Base-by-base conservation (phyloP, 805 yeast genomes). In the Kodamaea jinghongensis region DNA sequence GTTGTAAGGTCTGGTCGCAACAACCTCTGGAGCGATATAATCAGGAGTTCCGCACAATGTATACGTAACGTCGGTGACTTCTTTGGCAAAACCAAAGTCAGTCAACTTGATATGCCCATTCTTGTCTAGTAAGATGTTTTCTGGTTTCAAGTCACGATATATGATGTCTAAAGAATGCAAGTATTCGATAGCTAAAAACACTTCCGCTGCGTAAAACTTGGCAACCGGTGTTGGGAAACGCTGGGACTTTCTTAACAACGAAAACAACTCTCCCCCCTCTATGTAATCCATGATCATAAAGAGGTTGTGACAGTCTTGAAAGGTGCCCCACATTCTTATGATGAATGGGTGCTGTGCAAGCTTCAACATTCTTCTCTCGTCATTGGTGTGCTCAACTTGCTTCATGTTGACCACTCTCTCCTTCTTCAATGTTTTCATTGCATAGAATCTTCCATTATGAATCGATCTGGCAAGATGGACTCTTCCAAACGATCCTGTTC, bases 291-390 rank as follows among this genome's bases (percentile, higher is more conserved):
- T 78, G 27, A 78, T 75, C 82, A 78, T 76, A 46, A 77, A 78
- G 41, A 78, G 58, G 48, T 75, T 75, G 48, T 67, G 69, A 28
- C 76, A 64, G 50, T 78, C 83, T 54, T 77, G 82, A 51, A 73
- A 78, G 4, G 82, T 78, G n/a, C 83, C 83, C 83, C 83, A 78
- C 81, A 78, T 76, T 41, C 82, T 55, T 45, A 76, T 77, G 47
- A 78, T 63, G 46, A 77, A 78, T 5, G 83, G 83, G 50, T 78
- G 83, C 47, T 77, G 78, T 9, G 77, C 78, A 39, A 76, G 61
- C 45, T 72, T 75, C 28, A 78, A 60, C 77, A 78, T 78, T 48
- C 81, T 61, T 41, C 83, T 60, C 57, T 78, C 83, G 52, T 78
- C 83, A 50, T 78, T 78, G 13, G 83, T 77, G 54, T 78, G 83